A percentile compares a stretch with the other conserved stretches of the same genome.
These are phyloP conservation scores for Corymbia maculata DNA, from an alignment of 345 rosid genomes.

Conservation along the genomic window DNA sequence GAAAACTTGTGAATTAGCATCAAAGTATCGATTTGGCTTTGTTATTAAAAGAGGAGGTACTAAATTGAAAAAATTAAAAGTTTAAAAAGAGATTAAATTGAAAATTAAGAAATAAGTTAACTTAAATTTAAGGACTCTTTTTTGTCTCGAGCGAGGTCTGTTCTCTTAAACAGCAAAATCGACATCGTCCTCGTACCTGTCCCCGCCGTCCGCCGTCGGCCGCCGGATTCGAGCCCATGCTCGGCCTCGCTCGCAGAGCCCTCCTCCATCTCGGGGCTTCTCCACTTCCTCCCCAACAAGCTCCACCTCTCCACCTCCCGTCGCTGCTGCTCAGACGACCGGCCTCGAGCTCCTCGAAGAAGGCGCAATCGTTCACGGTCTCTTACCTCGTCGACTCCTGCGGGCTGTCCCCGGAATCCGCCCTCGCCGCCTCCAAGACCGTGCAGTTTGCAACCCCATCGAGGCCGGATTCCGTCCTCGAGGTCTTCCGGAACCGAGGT, in stretches of 20 bases:
- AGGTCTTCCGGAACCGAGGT: slow-evolving; percentile 6
- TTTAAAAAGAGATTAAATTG: too few species aligned
- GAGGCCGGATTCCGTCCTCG: slow-evolving; percentile 1
- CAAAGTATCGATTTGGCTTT: neutral
- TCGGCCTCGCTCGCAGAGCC: neutral
- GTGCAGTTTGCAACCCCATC: slow-evolving; percentile 1
- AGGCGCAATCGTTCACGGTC: slow-evolving; percentile 6
- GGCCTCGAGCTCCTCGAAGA: neutral
- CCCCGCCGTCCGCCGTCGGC: neutral
- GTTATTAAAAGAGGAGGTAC: neutral
- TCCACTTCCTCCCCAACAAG: neutral
- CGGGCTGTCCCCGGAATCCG: slow-evolving; percentile 22
- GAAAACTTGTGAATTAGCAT: neutral
- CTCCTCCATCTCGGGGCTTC: neutral
- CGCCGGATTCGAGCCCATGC: neutral
- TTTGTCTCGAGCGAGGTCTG: neutral
- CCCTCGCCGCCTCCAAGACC: neutral
- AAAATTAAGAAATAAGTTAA: too few species aligned
- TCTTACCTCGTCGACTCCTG: slow-evolving; percentile 21
- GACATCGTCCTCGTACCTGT: neutral
- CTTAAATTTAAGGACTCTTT: neutral
- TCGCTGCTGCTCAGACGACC: neutral
- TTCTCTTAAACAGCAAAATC: neutral
- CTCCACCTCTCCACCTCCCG: neutral
- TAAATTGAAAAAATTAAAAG: too few species aligned